These are phyloP conservation scores for Neofusicoccum sp. DNA, from an alignment of 2,329 filamentous ascomycete genomes.

Conservation along the genomic window DNA sequence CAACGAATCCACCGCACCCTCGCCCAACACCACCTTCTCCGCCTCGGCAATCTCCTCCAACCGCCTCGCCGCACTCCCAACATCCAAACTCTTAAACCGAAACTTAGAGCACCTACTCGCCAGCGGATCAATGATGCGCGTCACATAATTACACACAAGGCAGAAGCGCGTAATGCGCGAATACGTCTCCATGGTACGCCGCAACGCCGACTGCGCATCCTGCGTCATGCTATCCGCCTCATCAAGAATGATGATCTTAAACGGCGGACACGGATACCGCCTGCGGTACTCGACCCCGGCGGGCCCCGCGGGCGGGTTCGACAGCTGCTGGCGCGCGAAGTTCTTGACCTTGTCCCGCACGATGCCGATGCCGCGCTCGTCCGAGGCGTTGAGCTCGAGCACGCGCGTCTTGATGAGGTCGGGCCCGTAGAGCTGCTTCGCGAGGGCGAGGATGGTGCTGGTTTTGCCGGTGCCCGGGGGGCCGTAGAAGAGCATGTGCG, in stretches of 20 bases:
- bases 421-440: conserved; percentile 95
- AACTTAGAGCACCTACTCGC: conserved; percentile 96
- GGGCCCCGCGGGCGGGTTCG: conserved; percentile 70
- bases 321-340: conserved; percentile 94
- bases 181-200: conserved; percentile 98
- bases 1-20: conserved; percentile 79
- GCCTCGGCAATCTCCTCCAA: conserved; percentile 79
- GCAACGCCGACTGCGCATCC: conserved; percentile 89
- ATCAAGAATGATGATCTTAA: conserved; percentile 98
- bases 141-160: conserved; percentile 98
- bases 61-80: conserved; percentile 76
- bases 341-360: conserved; percentile 98
- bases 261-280: conserved; percentile 90
- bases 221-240: conserved; percentile 99
- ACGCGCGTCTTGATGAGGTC: conserved; percentile 91
- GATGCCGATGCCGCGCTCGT: conserved; percentile 96
- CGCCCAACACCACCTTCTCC: conserved; percentile 75
- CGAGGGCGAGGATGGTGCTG: conserved; percentile 92
- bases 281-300: conserved; percentile 62
- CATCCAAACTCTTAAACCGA: conserved; percentile 93
- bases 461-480: conserved; percentile 98
- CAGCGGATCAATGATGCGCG: conserved; percentile 93
- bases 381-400: conserved; percentile 98
- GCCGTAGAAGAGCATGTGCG: conserved; percentile 99
- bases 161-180: conserved; percentile 96